Base-by-base conservation (phyloP, 495 filamentous ascomycete genomes). In the Penicillium steckii region DNA sequence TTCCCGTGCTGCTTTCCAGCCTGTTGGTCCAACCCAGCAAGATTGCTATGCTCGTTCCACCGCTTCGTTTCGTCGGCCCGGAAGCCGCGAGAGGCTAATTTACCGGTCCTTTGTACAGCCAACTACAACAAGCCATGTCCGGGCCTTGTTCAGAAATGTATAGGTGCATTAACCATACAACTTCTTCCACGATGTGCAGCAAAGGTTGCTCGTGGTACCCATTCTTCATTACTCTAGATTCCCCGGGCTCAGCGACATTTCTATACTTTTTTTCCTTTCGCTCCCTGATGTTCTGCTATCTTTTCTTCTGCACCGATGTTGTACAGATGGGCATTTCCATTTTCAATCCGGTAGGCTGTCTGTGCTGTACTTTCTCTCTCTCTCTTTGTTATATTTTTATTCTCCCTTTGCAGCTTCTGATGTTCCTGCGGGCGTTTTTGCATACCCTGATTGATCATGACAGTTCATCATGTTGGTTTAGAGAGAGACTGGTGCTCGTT, bases 181-280 rank as follows among this genome's bases (percentile, higher is more conserved):
- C 18, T 41, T 15, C 56, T 48, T 50, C 53, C 40, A 40, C 13
- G n/a, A 17, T 33, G 30, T 57, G 46, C 57, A 61, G 43, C 44
- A 53, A 46, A 38, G 44, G 32, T 44, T 44, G 44, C 55, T 48
- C n/a, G 49, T 51, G 44, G 52, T 50, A 35, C 35, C 50, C 45
- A 33, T 45, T 51, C 18, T 56, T 51, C 45, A 42, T 59, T 55
- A 42, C 59, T 58, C 52, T 68, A 64, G 61, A 64, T 67, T 69
- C 60, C 61, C 62, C 55, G 53, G 52, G 33, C 55, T 52, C 59
- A 67, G 57, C 62, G 57, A 52, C 51, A 53, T 53, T 52, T 52
- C 19, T 45, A 50, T 41, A 44, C 29, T 44, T 25, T 52, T 54
- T 29, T 49, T 48, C 24, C 55, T 29, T 24, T 35, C 50, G 37